Evolutionary conservation across 352 stramenopile genomes (phyloP).

Genomic region (Phytophthora fragariaefolia): DNA sequence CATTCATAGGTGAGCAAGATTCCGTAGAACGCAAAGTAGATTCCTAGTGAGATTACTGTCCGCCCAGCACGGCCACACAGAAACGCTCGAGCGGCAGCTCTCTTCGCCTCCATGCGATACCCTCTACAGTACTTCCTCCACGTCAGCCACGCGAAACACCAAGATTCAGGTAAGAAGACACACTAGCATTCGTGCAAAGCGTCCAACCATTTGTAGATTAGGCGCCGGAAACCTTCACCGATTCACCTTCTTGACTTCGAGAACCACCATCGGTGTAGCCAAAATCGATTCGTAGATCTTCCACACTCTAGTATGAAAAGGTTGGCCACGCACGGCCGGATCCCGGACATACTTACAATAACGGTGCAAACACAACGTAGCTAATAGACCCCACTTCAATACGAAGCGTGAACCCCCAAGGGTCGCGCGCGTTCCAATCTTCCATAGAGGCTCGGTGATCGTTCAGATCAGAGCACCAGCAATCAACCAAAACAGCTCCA

Average conservation of each 20-base stretch:
- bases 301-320: neutral
- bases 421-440: neutral
- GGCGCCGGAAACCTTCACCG: neutral
- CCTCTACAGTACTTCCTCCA: neutral
- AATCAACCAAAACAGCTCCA: neutral
- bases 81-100: too few relatives aligned
- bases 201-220: neutral
- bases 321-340: neutral
- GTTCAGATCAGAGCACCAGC: neutral
- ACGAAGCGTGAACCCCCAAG: neutral
- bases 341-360: neutral
- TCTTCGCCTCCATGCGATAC: neutral
- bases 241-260: neutral
- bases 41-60: neutral
- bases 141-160: neutral
- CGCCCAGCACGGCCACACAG: neutral
- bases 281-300: neutral
- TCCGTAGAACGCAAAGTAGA: neutral
- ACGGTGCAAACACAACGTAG: neutral
- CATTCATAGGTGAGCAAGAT: neutral
- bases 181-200: neutral
- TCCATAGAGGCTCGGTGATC: neutral
- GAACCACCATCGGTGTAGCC: neutral
- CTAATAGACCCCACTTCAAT: neutral
- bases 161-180: neutral